phyloP scores from a whole-genome alignment of 768 basidiomycete species.

The Glaciozyma antarctica region DNA sequence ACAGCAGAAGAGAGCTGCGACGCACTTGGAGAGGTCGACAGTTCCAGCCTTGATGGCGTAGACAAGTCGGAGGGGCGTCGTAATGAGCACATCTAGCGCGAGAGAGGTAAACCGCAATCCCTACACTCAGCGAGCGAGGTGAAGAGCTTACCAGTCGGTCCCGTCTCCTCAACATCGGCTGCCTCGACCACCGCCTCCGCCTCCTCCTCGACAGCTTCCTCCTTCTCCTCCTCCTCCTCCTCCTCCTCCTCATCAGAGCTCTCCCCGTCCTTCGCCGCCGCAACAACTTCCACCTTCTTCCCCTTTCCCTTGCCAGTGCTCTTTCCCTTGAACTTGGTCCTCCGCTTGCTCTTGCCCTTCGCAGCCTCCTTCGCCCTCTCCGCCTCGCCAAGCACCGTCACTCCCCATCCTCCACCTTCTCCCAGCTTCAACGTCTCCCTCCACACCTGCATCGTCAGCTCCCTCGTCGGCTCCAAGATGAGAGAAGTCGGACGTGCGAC shows the following conservation, averaged over 20 bases:
- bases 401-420: constrained; percentile 45
- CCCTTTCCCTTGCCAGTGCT: background rate
- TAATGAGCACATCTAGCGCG: constrained; percentile 69
- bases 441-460: constrained; percentile 89
- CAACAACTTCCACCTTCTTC: background rate
- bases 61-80: constrained; percentile 82
- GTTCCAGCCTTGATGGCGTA: constrained; percentile 61
- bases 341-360: constrained; percentile 3
- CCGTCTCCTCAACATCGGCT: constrained; percentile 66
- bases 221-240: constrained; percentile 1
- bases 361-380: constrained; percentile 4
- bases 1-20: constrained; percentile 10
- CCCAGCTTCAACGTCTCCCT: constrained; percentile 79
- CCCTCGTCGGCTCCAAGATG: constrained; percentile 82
- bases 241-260: background rate
- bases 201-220: background rate
- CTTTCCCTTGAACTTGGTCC: background rate
- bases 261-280: too few relatives aligned
- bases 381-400: constrained; percentile 30
- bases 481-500: constrained; percentile 59
- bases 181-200: constrained; percentile 41
- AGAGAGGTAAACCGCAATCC: too few relatives aligned
- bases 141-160: constrained; percentile 19
- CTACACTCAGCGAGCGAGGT: constrained; percentile 3
- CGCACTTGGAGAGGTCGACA: constrained; percentile 64